Conservation (phyloP, 495 filamentous ascomycete species). For the Hypoxylon trugodes region DNA sequence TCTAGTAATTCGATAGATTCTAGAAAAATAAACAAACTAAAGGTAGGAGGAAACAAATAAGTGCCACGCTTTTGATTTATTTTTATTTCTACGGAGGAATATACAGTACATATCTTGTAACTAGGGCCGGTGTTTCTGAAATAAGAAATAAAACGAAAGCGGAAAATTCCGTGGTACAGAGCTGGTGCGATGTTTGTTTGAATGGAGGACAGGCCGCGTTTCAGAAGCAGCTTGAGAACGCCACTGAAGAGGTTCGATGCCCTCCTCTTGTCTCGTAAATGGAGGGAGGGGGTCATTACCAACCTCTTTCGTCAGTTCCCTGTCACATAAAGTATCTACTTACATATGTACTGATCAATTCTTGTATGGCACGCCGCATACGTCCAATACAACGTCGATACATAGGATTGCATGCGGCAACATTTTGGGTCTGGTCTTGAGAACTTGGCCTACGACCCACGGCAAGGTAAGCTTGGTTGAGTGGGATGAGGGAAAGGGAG, state of each 20-base stretch:
- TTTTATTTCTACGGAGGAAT: no score
- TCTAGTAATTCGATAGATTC: no score
- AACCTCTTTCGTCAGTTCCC: conserved; percentile 23
- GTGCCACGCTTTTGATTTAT: no score
- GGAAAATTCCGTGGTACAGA: conserved; percentile 13
- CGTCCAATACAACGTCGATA: background rate
- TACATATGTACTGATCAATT: background rate
- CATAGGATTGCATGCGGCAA: conserved; percentile 18
- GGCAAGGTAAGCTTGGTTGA: background rate
- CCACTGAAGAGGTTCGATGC: conserved; percentile 7
- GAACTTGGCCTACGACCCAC: no score
- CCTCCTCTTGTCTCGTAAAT: conserved; percentile 3
- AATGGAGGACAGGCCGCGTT: conserved; percentile 22
- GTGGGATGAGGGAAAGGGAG: background rate
- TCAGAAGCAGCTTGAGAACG: conserved; percentile 16
- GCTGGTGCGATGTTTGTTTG: conserved; percentile 30
- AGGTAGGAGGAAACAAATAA: no score
- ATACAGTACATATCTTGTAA: background rate
- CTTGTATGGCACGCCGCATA: background rate
- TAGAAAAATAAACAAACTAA: no score
- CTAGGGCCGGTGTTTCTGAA: conserved; percentile 23
- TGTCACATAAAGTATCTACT: background rate
- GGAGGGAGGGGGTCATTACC: no score
- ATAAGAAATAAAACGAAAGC: no score
- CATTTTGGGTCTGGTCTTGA: no score